Percentiles rank a stretch among this genome's conserved stretches.
Evolutionary conservation across 2,329 filamentous ascomycete species (phyloP).

Genomic region (Botrytis aclada): DNA sequence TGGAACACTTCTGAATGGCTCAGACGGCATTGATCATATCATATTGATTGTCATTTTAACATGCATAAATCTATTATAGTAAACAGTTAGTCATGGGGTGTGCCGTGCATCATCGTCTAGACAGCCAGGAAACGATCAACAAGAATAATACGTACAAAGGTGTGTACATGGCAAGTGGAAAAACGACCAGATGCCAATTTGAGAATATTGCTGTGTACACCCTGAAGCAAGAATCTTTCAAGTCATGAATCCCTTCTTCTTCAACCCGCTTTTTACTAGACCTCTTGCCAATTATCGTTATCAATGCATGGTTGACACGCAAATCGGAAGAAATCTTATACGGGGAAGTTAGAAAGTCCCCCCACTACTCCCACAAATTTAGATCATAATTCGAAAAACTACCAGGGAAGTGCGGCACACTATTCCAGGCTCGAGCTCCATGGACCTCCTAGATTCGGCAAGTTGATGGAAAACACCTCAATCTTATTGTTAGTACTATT

Average conservation of each 20-base stretch:
- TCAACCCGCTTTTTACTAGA: background rate
- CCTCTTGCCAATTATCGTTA: background rate
- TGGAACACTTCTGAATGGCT: background rate
- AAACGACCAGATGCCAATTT: background rate
- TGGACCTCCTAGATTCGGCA: background rate
- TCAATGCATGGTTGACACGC: slow-evolving; percentile 10
- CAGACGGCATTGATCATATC: background rate
- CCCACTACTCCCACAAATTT: slow-evolving; percentile 3
- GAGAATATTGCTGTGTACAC: background rate
- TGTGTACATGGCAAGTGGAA: background rate
- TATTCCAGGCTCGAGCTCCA: background rate
- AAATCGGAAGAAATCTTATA: slow-evolving; percentile 11
- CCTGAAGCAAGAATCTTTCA: background rate
- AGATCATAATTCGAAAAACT: slow-evolving; percentile 4
- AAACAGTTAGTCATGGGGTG: slow-evolving; percentile 7
- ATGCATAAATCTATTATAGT: slow-evolving; percentile 8
- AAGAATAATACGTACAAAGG: background rate
- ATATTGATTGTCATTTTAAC: background rate
- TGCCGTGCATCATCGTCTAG: background rate
- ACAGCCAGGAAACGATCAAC: background rate
- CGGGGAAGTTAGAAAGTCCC: background rate
- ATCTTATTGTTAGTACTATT: slow-evolving; percentile 1
- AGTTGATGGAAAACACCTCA: background rate
- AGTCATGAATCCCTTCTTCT: background rate
- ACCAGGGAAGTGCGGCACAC: slow-evolving; percentile 3